Evolutionary conservation across 176 grass and related monocot species (phyloP).

Genomic region (Tuctoria greenei): DNA sequence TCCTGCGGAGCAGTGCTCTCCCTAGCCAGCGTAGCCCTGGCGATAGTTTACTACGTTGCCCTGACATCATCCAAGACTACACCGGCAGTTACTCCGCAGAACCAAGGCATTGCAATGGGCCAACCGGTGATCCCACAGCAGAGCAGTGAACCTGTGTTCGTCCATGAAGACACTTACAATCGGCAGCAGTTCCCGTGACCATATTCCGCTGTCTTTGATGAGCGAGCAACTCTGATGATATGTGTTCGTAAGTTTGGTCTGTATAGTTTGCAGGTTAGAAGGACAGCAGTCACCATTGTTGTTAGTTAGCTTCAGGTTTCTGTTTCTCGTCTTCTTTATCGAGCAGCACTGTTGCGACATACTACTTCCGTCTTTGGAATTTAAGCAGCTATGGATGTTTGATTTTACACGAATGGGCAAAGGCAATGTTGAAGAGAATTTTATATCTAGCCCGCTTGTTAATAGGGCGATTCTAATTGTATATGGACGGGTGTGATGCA

Average conservation of each 20-base stretch:
- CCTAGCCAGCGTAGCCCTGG: constrained; percentile 78
- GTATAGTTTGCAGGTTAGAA: constrained; percentile 57
- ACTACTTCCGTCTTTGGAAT: no score
- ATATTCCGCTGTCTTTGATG: not conserved
- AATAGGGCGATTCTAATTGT: not conserved
- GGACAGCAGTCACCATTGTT: constrained; percentile 2
- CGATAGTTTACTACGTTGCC: constrained; percentile 80
- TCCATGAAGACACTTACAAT: constrained; percentile 95
- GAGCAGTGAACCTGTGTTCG: constrained; percentile 74
- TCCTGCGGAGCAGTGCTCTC: constrained; percentile 78
- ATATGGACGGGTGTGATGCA: not conserved
- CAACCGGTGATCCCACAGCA: constrained; percentile 77
- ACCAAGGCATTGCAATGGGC: constrained; percentile 75
- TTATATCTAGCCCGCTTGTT: not conserved
- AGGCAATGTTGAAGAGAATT: constrained; percentile 37
- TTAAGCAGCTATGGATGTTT: constrained; percentile 13
- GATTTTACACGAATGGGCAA: constrained; percentile 40
- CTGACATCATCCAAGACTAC: constrained; percentile 53
- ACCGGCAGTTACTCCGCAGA: constrained; percentile 40
- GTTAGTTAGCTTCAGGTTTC: constrained; percentile 38
- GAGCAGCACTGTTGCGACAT: not conserved
- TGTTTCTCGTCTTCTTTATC: not conserved
- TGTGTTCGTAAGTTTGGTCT: constrained; percentile 27
- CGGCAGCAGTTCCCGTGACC: constrained; percentile 73
- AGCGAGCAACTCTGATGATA: not conserved